Base-by-base conservation (phyloP, 257 asterid species). In the Oldenlandia corymbosa region DNA sequence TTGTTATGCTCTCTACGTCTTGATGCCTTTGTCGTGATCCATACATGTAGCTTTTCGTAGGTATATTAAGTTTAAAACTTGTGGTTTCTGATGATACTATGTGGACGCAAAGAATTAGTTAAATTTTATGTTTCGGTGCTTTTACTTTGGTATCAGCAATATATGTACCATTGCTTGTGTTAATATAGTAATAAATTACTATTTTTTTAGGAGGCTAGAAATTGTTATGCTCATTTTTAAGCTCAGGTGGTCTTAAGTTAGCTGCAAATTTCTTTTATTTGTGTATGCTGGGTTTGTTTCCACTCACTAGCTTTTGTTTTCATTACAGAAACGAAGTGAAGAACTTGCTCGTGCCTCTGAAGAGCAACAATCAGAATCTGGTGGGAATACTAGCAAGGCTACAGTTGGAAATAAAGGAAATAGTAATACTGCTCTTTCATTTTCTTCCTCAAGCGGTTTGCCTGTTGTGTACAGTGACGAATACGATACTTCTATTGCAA, bases 241-340 rank as follows among this genome's bases (percentile, higher is more conserved):
- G 58, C 41, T 17, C 11, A 41, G 54, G 61, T 12, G 26, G 20
- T 49, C 10, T 13, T 61, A 28, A 2, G 51, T 3, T 12, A 4
- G 27, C 27, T 61, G 17, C 20, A 13, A 55, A 34, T 18, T 0
- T 18, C 62, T 53, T 5, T 30, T 56, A 10, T 4, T 23, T 17
- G 10, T 14, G 10, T 1, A 0, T 34, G n/a, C n/a, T 50, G 48
- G n/a, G n/a, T n/a, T 8, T 23, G 46, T 41, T 37, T 42, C 31
- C 41, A 24, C 36, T 50, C 45, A 28, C 34, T 16, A 2, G 61
- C 45, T 61, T 18, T 53, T 57, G 10, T n/a, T 54, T 36, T 39
- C 32, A 46, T 36, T 83, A 31, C 64, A 91, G 98, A 88, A 81
- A 75, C 86, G 73, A 73, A 76, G 70, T 55, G 88, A 86, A 70